Percentiles rank a stretch among this genome's conserved stretches.
phyloP scores from a whole-genome alignment of 2,329 filamentous ascomycete genomes.

The Fusarium nelsonii region DNA sequence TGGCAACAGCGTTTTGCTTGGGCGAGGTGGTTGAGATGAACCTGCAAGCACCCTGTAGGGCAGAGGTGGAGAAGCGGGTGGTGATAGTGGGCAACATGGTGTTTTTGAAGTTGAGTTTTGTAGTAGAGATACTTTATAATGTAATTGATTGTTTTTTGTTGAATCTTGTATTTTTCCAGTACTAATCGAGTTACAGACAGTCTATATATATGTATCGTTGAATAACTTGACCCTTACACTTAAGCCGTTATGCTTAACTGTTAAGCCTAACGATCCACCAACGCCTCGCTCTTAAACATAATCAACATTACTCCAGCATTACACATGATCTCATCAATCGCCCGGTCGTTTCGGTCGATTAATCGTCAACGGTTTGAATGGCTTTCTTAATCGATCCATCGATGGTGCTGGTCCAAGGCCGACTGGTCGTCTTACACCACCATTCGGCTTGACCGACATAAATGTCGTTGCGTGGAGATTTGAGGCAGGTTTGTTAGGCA shows the following conservation, averaged over 20 bases:
- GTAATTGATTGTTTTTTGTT: constrained; percentile 4
- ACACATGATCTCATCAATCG: constrained; percentile 24
- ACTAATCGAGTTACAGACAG: background rate
- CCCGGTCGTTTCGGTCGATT: constrained; percentile 55
- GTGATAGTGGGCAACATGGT: constrained; percentile 40
- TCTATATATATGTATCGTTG: constrained; percentile 28
- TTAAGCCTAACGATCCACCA: constrained; percentile 31
- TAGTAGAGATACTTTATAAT: background rate
- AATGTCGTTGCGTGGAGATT: constrained; percentile 67
- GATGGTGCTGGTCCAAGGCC: constrained; percentile 61
- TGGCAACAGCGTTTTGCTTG: constrained; percentile 20
- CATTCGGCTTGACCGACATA: constrained; percentile 53
- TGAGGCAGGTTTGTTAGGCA: constrained; percentile 52
- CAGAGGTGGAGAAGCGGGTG: constrained; percentile 36
- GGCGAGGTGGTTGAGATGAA: constrained; percentile 44
- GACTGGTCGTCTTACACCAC: constrained; percentile 59
- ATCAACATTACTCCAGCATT: constrained; percentile 10
- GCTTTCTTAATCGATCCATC: constrained; percentile 64
- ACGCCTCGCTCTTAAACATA: constrained; percentile 23
- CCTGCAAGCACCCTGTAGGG: constrained; percentile 25
- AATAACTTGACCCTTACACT: constrained; percentile 1
- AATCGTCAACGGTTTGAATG: constrained; percentile 69
- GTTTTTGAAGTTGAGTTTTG: background rate
- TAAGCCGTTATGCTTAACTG: constrained; percentile 44
- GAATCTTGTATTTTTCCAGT: constrained; percentile 7